A percentile compares a stretch with the other conserved stretches of the same genome.
phyloP scores from a whole-genome alignment of 345 rosid species.

The Balakata baccata region DNA sequence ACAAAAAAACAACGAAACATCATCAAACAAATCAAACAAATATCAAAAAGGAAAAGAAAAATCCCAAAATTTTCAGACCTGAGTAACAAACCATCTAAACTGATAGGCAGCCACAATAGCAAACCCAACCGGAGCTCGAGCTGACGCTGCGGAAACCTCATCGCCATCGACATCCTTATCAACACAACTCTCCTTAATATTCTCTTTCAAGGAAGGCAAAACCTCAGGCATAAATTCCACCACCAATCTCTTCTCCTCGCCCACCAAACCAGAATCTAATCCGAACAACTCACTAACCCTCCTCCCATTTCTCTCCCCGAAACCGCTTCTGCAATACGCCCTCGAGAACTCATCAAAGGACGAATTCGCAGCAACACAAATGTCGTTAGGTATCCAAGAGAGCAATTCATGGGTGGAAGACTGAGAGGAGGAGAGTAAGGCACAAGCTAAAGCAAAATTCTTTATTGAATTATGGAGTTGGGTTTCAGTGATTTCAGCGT shows the following conservation, averaged over 20 bases:
- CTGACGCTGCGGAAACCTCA: conserved; percentile 56
- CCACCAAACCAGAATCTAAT: conserved; percentile 4
- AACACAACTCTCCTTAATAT: conserved; percentile 60
- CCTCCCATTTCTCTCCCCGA: conserved; percentile 25
- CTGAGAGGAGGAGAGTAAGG: conserved; percentile 56
- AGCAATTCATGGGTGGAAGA: conserved; percentile 55
- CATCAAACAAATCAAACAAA: neutral
- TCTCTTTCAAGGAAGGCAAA: conserved; percentile 53
- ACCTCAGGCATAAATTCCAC: conserved; percentile 54
- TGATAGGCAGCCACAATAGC: conserved; percentile 69
- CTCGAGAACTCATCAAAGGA: conserved; percentile 41
- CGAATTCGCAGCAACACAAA: conserved; percentile 33
- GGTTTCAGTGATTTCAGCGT: conserved; percentile 13
- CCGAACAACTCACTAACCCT: conserved; percentile 27
- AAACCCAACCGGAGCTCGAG: conserved; percentile 63
- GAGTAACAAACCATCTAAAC: conserved; percentile 80
- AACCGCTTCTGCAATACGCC: conserved; percentile 25
- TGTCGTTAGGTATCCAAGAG: conserved; percentile 58
- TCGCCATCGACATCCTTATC: conserved; percentile 49
- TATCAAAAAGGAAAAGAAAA: neutral
- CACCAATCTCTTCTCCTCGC: conserved; percentile 37
- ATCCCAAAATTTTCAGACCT: conserved; percentile 39
- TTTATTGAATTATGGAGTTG: conserved; percentile 31
- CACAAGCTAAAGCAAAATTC: conserved; percentile 59
- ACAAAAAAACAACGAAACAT: neutral